Evolutionary conservation across 2,329 filamentous ascomycete species (phyloP), one percentile per base, ranked within the genome.

Genomic region (Colletotrichum tamarilloi): DNA sequence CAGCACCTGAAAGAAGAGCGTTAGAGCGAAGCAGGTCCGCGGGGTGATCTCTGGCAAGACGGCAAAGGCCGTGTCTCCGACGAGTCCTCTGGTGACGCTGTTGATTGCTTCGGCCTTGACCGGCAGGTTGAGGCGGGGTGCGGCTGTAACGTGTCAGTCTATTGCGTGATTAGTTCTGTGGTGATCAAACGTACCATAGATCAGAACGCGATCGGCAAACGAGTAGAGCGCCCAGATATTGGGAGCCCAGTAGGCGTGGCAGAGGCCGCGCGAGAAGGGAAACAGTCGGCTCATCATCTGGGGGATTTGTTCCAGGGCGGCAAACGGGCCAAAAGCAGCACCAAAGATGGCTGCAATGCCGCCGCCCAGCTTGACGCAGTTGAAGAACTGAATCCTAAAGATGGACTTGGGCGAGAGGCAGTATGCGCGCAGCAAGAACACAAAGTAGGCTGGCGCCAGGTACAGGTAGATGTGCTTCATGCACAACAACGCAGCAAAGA

Each of bases 381-480:
- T 98, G 73, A 89, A 81, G 75, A 97, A 91, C 76, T 90, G 92
- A 73, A 97, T 92, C 38, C 90, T 88, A 77, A 97, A 93, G 60
- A 95, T 86, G 1, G 92, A 95, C 77, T 90, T 91, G 3, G 93
- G 87, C 46, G 94, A 94, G 16, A 99, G 87, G 80, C 97, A 98
- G 84, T 98, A 98, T 2, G 89, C 89, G 76, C 97, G 90, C n/a
- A 98, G 89, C 12, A 99, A 88, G 81, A 93, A 98, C 75, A 98
- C 93, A 79, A 98, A 98, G 84, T 98, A 99, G 32, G 97, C 97
- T 3, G 97, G 95, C 1, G 96, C 95, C 30, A 99, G 89, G 82
- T 99, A 99, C 49, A 98, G 92, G 82, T 98, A 98, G 77, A 99
- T 98, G 82, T 99, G 97, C 86, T 99, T 99, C 85, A 98, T 91